Percentiles rank a stretch among this genome's conserved stretches.
phyloP scores from a whole-genome alignment of 2,329 filamentous ascomycete species.

The Shiraia sp. region DNA sequence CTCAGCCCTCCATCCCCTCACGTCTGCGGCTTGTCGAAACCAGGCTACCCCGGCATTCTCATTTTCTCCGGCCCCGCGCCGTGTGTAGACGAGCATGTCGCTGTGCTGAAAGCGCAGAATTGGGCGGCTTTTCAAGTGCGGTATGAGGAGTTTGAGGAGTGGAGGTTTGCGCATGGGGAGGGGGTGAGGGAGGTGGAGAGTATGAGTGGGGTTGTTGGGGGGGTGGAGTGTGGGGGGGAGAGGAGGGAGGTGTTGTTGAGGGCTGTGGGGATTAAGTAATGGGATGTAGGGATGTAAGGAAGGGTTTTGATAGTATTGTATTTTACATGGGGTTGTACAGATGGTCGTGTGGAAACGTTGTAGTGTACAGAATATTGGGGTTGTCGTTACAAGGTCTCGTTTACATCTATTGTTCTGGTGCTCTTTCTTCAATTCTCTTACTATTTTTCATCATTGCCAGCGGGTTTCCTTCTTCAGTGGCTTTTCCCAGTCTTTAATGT shows the following conservation, averaged over 20 bases:
- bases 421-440: too few species aligned
- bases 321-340: too few species aligned
- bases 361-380: neutral
- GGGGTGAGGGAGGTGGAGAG: slow-evolving; percentile 50
- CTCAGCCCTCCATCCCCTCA: slow-evolving; percentile 37
- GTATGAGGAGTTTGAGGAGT: slow-evolving; percentile 43
- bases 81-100: slow-evolving; percentile 48
- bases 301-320: neutral
- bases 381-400: too few species aligned
- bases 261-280: slow-evolving; percentile 41
- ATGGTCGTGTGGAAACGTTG: neutral
- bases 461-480: slow-evolving; percentile 54
- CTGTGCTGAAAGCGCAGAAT: slow-evolving; percentile 47
- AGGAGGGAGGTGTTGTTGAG: slow-evolving; percentile 38
- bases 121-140: slow-evolving; percentile 54
- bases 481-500: slow-evolving; percentile 78
- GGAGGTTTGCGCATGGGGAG: slow-evolving; percentile 46
- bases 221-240: slow-evolving; percentile 30
- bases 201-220: slow-evolving; percentile 50
- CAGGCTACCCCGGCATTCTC: slow-evolving; percentile 52
- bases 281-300: too few species aligned
- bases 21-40: slow-evolving; percentile 52
- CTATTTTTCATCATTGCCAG: slow-evolving; percentile 24
- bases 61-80: slow-evolving; percentile 46
- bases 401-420: too few species aligned